Percentiles rank a stretch among this genome's conserved stretches.
Evolutionary conservation across 1,139 yeast genomes (phyloP).

Genomic region (Saccharomyces hybrid): DNA sequence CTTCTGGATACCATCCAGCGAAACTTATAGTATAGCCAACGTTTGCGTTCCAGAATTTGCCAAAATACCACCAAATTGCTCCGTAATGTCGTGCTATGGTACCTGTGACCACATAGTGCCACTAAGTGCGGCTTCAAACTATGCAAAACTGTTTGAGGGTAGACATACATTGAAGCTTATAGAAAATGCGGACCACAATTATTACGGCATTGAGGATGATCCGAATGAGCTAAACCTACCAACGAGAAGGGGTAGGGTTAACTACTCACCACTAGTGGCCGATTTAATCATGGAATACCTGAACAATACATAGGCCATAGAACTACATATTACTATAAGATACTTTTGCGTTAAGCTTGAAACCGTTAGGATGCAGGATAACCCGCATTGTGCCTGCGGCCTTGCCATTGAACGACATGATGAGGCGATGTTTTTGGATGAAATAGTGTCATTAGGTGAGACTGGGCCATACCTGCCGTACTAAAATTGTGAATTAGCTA

Average conservation of each 20-base stretch:
- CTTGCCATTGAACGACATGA: neutral
- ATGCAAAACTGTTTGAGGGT: constrained; percentile 49
- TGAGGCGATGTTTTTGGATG: too few relatives aligned
- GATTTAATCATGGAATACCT: constrained; percentile 10
- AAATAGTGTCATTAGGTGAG: too few relatives aligned
- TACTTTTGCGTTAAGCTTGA: neutral
- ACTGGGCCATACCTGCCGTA: too few relatives aligned
- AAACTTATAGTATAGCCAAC: constrained; percentile 46
- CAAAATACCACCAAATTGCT: constrained; percentile 40
- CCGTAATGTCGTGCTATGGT: constrained; percentile 68
- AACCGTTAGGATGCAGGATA: neutral
- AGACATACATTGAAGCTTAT: constrained; percentile 54
- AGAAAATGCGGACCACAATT: constrained; percentile 74
- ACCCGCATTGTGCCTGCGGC: neutral
- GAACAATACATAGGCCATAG: neutral
- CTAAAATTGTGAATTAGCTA: neutral
- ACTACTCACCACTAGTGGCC: constrained; percentile 50
- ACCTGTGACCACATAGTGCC: constrained; percentile 54
- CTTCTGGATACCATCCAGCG: constrained; percentile 42
- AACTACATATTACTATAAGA: neutral
- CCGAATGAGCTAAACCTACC: constrained; percentile 39
- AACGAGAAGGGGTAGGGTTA: constrained; percentile 40
- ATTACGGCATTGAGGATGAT: constrained; percentile 43
- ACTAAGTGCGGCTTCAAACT: constrained; percentile 49
- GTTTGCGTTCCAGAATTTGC: constrained; percentile 42